Evolutionary conservation across 176 grass and related monocot genomes (phyloP), one percentile per base, ranked within the genome.

Genomic region (Luzula sylvatica): DNA sequence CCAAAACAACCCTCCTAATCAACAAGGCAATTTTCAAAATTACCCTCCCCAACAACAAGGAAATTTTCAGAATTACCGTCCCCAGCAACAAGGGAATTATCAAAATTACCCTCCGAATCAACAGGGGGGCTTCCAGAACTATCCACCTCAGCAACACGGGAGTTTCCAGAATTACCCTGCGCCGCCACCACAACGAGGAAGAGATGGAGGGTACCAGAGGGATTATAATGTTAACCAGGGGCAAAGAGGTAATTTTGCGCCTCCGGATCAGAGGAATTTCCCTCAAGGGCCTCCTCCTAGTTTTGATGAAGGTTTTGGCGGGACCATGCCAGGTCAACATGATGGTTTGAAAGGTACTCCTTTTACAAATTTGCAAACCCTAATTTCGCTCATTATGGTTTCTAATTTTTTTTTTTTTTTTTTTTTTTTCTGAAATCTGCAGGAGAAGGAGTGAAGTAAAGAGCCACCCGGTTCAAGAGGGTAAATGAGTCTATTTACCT

Each of bases 221-320:
- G 57, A 56, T 42, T 29, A 23, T 7, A n/a, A n/a, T n/a, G n/a
- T 7, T 35, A 11, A 69, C 38, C 65, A 46, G 35, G 63, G 42
- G 20, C 61, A 61, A 54, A 61, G 61, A 79, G 71, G 65, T 56
- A 73, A 89, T 50, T 70, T 78, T 59, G 67, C 32, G 14, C 56
- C 81, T 41, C 71, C 63, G 58, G 90, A 76, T 16, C 64, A 8
- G 9, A 82, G 58, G 45, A 79, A 74, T 38, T 71, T 85, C 54
- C 39, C 74, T 0, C 81, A 65, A 67, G 81, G 74, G 5, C 84
- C 59, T 13, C 67, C 40, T 69, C 42, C 59, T 46, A 35, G 15
- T 58, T 7, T 38, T n/a, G 57, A 15, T 26, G 13, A 61, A 43
- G 39, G 21, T 5, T 15, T 15, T 61, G 57, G 38, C 3, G 57